Evolutionary conservation across 169 alveolate genomes (phyloP), one percentile per base, ranked within the genome.

Genomic region (Plasmodium relictum): DNA sequence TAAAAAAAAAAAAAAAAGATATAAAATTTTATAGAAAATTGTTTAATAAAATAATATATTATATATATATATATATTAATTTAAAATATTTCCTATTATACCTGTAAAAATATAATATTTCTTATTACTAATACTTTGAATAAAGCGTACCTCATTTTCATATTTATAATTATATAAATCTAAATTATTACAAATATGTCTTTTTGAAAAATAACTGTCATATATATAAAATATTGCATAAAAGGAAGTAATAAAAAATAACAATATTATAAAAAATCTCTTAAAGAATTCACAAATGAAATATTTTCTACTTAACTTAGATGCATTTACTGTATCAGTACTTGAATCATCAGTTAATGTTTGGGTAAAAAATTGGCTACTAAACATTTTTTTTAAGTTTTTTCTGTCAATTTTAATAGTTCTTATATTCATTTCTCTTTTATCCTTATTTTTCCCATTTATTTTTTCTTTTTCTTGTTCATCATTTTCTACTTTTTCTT

Each of bases 341-440:
- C 90, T 80, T 42, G 83, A 66, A 44, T 37, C 70, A 26, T 80
- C 90, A 7, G 90, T 80, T 61, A 80, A 45, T 16, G 90, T 80
- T 42, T 80, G 90, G 1, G 90, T 80, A 59, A 80, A 80, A 45
- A 80, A 80, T 44, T 80, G 90, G 45, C 90, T 80, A 45, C 90
- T 80, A 31, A 80, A 80, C 61, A 80, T 50, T 54, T 80, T 80
- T 54, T 66, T 80, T 22, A 80, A 70, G 39, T 65, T 80, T 24
- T 68, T 80, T 42, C 90, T 66, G 59, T 80, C 83, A 7, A 80
- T 80, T 80, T 80, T 65, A 37, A 80, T 80, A 16, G 80, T 80
- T 44, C 83, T 31, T 80, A 68, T 66, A 58, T 68, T 63, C 12
- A 7, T 54, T 7, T 78, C 68, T 12, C 54, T 8, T 56, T 65